Conservation (phyloP, 2,329 filamentous ascomycete species). For the Aspergillus sp. region DNA sequence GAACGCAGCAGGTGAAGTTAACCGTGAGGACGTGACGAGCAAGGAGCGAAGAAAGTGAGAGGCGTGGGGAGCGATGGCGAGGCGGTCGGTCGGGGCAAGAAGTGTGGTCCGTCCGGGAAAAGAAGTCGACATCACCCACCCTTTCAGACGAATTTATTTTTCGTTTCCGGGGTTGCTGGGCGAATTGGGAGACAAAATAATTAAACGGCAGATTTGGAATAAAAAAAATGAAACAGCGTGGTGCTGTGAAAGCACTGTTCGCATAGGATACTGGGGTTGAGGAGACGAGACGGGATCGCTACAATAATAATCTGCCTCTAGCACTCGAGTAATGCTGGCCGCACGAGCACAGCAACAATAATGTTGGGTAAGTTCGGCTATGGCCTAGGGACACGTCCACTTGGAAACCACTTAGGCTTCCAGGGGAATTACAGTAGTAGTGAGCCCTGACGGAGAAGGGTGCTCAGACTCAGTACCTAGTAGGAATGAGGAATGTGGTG, state of each 20-base stretch:
- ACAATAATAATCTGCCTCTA: slow-evolving; percentile 1
- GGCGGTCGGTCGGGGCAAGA: slow-evolving; percentile 25
- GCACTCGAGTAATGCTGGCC: slow-evolving; percentile 1
- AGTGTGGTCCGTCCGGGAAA: slow-evolving; percentile 6
- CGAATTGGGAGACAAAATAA: background rate
- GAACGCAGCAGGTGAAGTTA: background rate
- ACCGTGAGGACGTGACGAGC: slow-evolving; percentile 6
- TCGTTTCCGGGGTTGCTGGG: background rate
- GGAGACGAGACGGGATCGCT: background rate
- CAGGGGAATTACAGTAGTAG: background rate
- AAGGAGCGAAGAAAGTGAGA: slow-evolving; percentile 13
- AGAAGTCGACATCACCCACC: background rate
- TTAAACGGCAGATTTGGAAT: background rate
- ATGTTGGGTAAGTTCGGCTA: slow-evolving; percentile 11
- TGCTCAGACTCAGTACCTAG: background rate
- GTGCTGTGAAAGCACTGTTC: background rate
- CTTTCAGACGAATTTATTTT: background rate
- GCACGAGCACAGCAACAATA: slow-evolving; percentile 11
- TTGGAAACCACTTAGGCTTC: background rate
- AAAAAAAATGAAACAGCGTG: background rate
- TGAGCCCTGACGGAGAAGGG: background rate
- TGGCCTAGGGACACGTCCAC: background rate
- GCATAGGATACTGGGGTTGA: background rate
- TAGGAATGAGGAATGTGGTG: slow-evolving; percentile 2
- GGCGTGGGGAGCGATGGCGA: slow-evolving; percentile 26